Base-by-base conservation (phyloP, 768 basidiomycete genomes). In the Lactarius hengduanensis region DNA sequence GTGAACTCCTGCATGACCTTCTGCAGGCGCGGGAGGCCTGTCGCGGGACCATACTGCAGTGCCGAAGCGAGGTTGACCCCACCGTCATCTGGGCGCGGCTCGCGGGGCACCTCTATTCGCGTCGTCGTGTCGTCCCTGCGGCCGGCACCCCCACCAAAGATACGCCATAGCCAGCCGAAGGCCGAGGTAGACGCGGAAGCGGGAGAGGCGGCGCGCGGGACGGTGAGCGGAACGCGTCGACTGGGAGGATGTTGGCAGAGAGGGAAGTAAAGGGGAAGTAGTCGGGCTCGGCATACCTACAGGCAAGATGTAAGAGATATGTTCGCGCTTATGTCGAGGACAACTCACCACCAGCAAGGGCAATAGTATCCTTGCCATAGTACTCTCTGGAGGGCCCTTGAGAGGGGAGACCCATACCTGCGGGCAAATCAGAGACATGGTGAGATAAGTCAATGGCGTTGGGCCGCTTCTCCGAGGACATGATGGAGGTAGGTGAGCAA, bases 241-340 rank as follows among this genome's bases (percentile, higher is more conserved):
- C 73, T 2, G 79, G 73, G 36, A 88, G 80, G 9, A 81, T 79
- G 40, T 86, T 80, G 16, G 83, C 86, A 2, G 83, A 82, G 54
- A 94, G 69, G 36, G 80, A 77, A 26, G 86, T 80, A 73, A 89
- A 89, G 0, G 90, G 89, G 74, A 91, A 93, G 73, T 86, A 88
- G 0, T 80, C 81, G 9, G 90, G 67, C 79, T 81, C 0, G 92
- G 91, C 30, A 89, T 72, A 13, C 89, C 89, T 88, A 47, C 59
- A 43, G 36, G 41, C 10, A 30, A 32, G 61, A 8, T 28, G 32
- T 47, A 47, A 20, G 30, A 56, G 18, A 11, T 20, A 43, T n/a
- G 57, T 36, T 26, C 15, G 26, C 10, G 11, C 13, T 53, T 53
- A 13, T 2, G 0, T 53, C 22, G 3, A 32, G 53, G 11, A 11